Base-by-base conservation (phyloP, 73 alveolate species). In the Uronychia binucleata region DNA sequence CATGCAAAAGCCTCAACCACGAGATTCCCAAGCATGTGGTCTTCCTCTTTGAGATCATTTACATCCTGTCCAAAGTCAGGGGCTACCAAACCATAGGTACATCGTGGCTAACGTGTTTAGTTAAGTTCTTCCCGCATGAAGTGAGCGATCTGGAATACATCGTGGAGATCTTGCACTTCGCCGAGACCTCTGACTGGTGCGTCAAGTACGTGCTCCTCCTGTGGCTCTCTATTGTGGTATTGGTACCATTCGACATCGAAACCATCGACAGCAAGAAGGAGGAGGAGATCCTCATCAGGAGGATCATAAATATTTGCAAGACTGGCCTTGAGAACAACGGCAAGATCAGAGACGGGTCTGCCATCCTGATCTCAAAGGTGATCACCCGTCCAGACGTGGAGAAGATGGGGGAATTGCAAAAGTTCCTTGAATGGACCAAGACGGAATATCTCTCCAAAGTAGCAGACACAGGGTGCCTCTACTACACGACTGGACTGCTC, bases 201-300 rank as follows among this genome's bases (percentile, higher is more conserved):
- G 90, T 97, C 14, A 83, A 93, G 81, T 97, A 96, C 86, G 98
- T 97, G 19, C 85, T 97, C 30, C 88, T 97, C 31, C 87, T 98
- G 79, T 98, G 99, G 99, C 96, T 97, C 82, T 94, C 99, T 13
- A 93, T 98, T 75, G 94, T 96, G 1, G 98, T 97, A 0, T 79
- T 98, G 82, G 99, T 98, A 1, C 99, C 99, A n/a, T 98, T 98
- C 84, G 99, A 98, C 87, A 86, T 97, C 34, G 98, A 96, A 31
- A 96, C 98, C 14, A 94, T 96, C 58, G 99, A 96, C 86, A 93
- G 98, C 26, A 81, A 88, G 33, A 82, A 77, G 8, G 86, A 57
- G 28, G 86, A 90, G 77, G 98, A 86, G n/a, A 60, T 67, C 26
- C 88, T 93, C 67, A 82, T 87, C 67, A 83, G 77, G 80, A 88